Base-by-base conservation (phyloP, 306 rosid genomes). In the Medicago ruthenica region DNA sequence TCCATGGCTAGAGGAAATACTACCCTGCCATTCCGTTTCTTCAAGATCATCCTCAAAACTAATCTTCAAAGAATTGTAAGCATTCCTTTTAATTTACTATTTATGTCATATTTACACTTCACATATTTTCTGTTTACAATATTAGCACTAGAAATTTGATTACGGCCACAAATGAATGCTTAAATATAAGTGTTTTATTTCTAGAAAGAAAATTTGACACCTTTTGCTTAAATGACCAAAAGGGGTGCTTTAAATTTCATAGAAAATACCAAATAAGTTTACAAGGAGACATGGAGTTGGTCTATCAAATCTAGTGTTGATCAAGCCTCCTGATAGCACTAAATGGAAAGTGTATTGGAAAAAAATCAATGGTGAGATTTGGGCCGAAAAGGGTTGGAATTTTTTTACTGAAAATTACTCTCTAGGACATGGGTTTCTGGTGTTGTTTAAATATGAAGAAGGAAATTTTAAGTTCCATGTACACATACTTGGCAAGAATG, bases 271-370 rank as follows among this genome's bases (percentile, higher is more conserved):
- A 0, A 57, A 20, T 4, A 71, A 17, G 0, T 82, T 76, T 65
- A 15, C 70, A 14, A 27, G 20, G 58, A 71, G 34, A 37, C 67
- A 57, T 72, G 78, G 79, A n/a, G n/a, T 7, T 1, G 24, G 27
- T 4, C 10, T 76, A 16, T 11, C 71, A 39, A 81, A 71, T 39
- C 85, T 74, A 34, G 42, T 76, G 54, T n/a, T 70, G 39, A 54
- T 63, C 7, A 36, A 63, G 47, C 21, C 69, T 36, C 69, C 47
- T 0, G 47, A 63, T 63, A 47, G 69, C 1, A 41, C 70, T 17
- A 14, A 34, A 22, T 82, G 85, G 85, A n/a, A 64, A 71, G 47
- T 81, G 6, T 10, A 9, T 36, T 78, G 70, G 70, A 59, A 15
- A 1, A 45, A 70, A 6, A 34, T 18, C 27, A 39, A 76, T 36